These are phyloP conservation scores for Rhizopogon roseolus DNA, from an alignment of 768 basidiomycete species.

Conservation along the genomic window DNA sequence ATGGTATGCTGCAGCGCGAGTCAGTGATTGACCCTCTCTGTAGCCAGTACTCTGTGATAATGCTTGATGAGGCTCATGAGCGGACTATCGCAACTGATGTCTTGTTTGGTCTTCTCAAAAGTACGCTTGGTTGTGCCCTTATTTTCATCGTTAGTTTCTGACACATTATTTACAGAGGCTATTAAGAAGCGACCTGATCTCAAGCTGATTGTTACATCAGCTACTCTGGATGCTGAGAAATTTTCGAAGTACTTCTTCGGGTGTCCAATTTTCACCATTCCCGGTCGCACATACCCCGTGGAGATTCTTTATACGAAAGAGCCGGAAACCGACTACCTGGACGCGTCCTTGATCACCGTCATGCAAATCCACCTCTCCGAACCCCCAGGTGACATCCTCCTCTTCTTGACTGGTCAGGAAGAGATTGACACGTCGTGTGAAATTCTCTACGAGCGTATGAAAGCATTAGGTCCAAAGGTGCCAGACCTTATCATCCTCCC, in stretches of 20 bases:
- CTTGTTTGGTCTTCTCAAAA: conserved; percentile 88
- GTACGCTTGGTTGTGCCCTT: conserved; percentile 17
- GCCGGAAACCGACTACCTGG: conserved; percentile 95
- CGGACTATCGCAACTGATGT: conserved; percentile 99
- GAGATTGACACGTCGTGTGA: conserved; percentile 98
- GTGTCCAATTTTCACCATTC: conserved; percentile 98
- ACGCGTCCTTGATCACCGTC: conserved; percentile 96
- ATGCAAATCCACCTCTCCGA: conserved; percentile 99
- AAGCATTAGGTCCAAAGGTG: conserved; percentile 96
- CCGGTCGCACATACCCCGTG: conserved; percentile 98
- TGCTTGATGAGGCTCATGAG: conserved; percentile 99
- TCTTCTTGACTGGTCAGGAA: conserved; percentile 98
- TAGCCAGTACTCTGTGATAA: conserved; percentile 89
- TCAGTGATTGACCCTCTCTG: conserved; percentile 93
- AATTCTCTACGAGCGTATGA: conserved; percentile 97
- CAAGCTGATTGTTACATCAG: conserved; percentile 97
- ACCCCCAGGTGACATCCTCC: conserved; percentile 91
- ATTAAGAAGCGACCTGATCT: conserved; percentile 92
- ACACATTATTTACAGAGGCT: conserved; percentile 58
- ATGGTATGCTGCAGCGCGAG: conserved; percentile 98
- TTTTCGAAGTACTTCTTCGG: conserved; percentile 99
- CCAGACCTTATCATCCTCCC: conserved; percentile 96
- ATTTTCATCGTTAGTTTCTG: conserved; percentile 3
- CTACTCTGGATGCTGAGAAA: conserved; percentile 98
- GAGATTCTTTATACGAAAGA: conserved; percentile 99